A percentile compares a stretch with the other conserved stretches of the same genome.
phyloP scores from a whole-genome alignment of 768 basidiomycete genomes.

The Mycena epipterygia region DNA sequence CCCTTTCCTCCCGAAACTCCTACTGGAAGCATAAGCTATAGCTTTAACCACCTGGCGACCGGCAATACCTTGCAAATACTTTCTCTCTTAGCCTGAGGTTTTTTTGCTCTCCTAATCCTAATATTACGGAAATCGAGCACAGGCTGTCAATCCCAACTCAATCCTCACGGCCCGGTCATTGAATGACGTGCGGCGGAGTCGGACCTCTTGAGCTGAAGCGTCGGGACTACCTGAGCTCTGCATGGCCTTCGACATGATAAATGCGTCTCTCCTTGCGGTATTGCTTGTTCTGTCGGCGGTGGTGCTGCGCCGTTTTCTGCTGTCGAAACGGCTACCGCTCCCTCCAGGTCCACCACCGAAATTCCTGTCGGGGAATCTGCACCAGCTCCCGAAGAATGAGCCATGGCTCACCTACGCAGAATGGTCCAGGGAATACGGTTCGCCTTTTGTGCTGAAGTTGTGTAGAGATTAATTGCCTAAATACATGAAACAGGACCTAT shows the following conservation, averaged over 20 bases:
- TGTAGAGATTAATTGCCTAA: background rate
- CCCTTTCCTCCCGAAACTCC: no score
- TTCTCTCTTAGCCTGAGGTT: no score
- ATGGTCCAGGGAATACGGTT: conserved; percentile 38
- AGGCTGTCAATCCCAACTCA: no score
- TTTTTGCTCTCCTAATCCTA: no score
- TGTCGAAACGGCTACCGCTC: conserved; percentile 24
- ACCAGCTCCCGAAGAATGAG: conserved; percentile 39
- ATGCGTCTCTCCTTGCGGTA: background rate
- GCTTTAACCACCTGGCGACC: no score
- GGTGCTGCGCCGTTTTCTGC: conserved; percentile 5
- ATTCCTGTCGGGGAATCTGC: conserved; percentile 43
- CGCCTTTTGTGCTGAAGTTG: background rate
- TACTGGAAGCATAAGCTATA: no score
- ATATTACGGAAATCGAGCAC: no score
- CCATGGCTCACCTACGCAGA: conserved; percentile 38
- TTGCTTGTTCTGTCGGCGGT: conserved; percentile 1
- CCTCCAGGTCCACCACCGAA: conserved; percentile 45
- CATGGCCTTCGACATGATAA: background rate
- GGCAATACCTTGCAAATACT: no score
- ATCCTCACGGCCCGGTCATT: no score
- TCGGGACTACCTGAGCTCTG: background rate
- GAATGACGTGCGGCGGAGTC: no score
- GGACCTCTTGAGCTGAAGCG: background rate
- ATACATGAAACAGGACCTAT: conserved; percentile 50